Conservation (phyloP, 306 rosid genomes). For the Ochetophila trinervis region DNA sequence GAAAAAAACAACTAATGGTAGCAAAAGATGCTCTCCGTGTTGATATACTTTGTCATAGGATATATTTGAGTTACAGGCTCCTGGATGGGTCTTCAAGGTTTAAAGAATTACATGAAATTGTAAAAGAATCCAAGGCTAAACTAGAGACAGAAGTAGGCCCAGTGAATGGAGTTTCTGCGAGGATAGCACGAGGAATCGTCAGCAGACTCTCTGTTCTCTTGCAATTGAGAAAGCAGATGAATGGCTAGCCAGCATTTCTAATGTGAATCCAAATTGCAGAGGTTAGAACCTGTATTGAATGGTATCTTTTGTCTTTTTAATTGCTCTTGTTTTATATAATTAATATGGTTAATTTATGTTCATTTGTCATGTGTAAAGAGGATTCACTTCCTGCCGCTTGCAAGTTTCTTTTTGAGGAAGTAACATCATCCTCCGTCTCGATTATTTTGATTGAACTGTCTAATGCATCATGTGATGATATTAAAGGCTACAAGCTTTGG, state of each 20-base stretch:
- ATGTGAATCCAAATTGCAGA: constrained; percentile 56
- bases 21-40: constrained; percentile 98
- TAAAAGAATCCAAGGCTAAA: constrained; percentile 81
- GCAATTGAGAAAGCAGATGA: constrained; percentile 83
- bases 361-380: constrained; percentile 45
- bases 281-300: constrained; percentile 46
- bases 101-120: constrained; percentile 74
- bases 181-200: constrained; percentile 95
- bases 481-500: constrained; percentile 96
- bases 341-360: constrained; percentile 23
- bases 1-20: constrained; percentile 90
- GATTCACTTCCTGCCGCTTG: constrained; percentile 99
- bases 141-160: constrained; percentile 92
- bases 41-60: constrained; percentile 82
- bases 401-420: constrained; percentile 93
- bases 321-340: constrained; percentile 11
- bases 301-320: constrained; percentile 17
- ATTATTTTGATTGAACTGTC: constrained; percentile 75
- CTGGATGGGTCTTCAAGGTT: constrained; percentile 75
- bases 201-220: constrained; percentile 90
- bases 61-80: constrained; percentile 90
- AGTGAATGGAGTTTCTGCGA: constrained; percentile 80
- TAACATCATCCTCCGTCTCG: constrained; percentile 70
- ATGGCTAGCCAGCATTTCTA: constrained; percentile 63
- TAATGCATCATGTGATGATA: constrained; percentile 47